Evolutionary conservation across 1,284 basidiomycete genomes (phyloP).

Genomic region (Coniophora puteana): DNA sequence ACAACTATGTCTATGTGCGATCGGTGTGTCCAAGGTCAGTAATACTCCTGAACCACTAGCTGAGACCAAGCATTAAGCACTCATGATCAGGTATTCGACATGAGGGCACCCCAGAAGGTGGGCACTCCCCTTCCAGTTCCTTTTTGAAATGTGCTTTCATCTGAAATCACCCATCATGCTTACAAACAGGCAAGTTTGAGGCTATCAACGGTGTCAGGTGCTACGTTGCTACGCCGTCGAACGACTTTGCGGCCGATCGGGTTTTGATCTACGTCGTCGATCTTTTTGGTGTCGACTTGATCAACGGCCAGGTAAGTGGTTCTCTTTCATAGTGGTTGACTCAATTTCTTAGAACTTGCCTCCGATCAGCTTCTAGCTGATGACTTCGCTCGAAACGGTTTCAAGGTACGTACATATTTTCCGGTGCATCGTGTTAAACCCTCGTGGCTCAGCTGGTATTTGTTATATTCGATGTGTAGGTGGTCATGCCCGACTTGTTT

Average conservation of each 20-base stretch:
- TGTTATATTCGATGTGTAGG: conserved; percentile 2
- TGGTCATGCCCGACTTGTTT: conserved; percentile 39
- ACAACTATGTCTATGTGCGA: too few relatives aligned
- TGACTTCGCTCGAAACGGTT: conserved; percentile 52
- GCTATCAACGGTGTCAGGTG: conserved; percentile 43
- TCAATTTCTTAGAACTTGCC: neutral
- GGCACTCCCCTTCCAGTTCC: neutral
- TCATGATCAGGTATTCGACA: conserved; percentile 19
- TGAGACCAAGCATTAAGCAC: too few relatives aligned
- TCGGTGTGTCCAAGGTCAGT: too few relatives aligned
- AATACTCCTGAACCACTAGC: too few relatives aligned
- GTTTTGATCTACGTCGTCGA: conserved; percentile 50
- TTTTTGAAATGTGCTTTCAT: neutral
- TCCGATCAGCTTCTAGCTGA: conserved; percentile 39
- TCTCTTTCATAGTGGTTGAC: conserved; percentile 12
- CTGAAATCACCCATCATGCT: too few relatives aligned
- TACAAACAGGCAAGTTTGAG: conserved; percentile 36
- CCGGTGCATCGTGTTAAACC: neutral
- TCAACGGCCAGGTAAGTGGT: conserved; percentile 36
- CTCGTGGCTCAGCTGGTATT: too few relatives aligned
- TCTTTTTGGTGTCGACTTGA: conserved; percentile 44
- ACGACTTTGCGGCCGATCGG: conserved; percentile 47
- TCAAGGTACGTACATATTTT: conserved; percentile 30
- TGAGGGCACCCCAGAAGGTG: conserved; percentile 17
- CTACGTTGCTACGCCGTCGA: conserved; percentile 44